Evolutionary conservation across 1,139 yeast genomes (phyloP).

Genomic region (Saccharomyces hybrid): DNA sequence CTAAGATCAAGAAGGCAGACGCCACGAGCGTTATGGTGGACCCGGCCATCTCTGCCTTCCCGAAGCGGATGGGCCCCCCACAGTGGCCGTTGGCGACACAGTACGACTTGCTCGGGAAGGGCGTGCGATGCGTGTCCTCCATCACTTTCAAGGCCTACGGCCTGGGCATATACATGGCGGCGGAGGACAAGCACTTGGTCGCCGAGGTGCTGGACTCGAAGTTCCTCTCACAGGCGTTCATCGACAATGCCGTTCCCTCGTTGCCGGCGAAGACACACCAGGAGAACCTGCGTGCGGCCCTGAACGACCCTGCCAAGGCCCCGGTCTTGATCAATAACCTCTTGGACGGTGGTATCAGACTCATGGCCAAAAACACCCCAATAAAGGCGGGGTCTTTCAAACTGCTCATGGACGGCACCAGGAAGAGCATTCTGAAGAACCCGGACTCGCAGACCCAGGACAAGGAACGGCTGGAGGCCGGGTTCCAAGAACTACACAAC

Average conservation of each 20-base stretch:
- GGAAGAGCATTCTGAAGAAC: slow-evolving; percentile 31
- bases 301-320: slow-evolving; percentile 48
- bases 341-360: slow-evolving; percentile 47
- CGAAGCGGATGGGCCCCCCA: slow-evolving; percentile 24
- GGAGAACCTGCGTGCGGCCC: slow-evolving; percentile 47
- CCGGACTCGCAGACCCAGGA: slow-evolving; percentile 2
- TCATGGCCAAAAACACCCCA: slow-evolving; percentile 68
- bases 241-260: slow-evolving; percentile 19
- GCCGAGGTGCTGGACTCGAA: slow-evolving; percentile 38
- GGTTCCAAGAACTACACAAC: slow-evolving; percentile 4
- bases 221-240: slow-evolving; percentile 29
- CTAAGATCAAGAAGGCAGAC: background rate
- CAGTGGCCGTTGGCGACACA: slow-evolving; percentile 13
- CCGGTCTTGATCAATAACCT: slow-evolving; percentile 44
- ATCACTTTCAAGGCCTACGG: slow-evolving; percentile 74
- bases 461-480: background rate
- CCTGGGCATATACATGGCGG: slow-evolving; percentile 63
- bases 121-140: slow-evolving; percentile 74
- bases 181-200: slow-evolving; percentile 43
- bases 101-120: slow-evolving; percentile 58
- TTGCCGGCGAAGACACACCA: slow-evolving; percentile 25
- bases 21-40: slow-evolving; percentile 36
- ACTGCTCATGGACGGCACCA: slow-evolving; percentile 79
- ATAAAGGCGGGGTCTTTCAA: slow-evolving; percentile 78
- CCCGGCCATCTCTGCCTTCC: slow-evolving; percentile 43